A percentile compares a stretch with the other conserved stretches of the same genome.
phyloP scores from a whole-genome alignment of 2,329 filamentous ascomycete genomes.

The Alternaria rosae region DNA sequence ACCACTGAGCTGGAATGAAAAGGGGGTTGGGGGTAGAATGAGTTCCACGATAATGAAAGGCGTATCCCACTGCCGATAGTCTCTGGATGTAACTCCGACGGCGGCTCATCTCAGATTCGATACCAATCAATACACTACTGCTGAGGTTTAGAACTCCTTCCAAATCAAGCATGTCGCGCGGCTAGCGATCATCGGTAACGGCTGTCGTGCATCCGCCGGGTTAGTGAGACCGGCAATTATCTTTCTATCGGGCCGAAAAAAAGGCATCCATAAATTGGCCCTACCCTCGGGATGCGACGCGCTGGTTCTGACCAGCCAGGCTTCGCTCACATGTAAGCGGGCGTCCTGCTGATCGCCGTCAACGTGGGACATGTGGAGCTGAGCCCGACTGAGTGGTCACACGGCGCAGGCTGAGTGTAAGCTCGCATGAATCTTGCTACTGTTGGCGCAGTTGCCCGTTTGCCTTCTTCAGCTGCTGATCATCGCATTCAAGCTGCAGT shows the following conservation, averaged over 20 bases:
- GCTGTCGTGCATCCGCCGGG: not conserved
- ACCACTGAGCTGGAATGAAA: too few species aligned
- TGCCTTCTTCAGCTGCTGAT: not conserved
- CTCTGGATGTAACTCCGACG: too few species aligned
- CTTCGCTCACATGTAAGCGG: not conserved
- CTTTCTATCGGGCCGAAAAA: constrained; percentile 1
- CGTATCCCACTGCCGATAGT: too few species aligned
- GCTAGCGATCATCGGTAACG: not conserved
- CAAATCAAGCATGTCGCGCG: not conserved
- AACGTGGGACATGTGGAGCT: not conserved
- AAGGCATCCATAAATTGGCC: too few species aligned
- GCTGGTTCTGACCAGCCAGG: not conserved
- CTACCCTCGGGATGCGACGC: not conserved
- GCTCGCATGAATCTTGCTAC: not conserved
- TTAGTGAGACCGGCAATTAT: not conserved
- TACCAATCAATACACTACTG: not conserved
- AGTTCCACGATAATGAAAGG: too few species aligned
- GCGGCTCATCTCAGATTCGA: not conserved
- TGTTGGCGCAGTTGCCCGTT: too few species aligned
- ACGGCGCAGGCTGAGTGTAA: not conserved
- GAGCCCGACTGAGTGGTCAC: not conserved
- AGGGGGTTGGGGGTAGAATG: too few species aligned
- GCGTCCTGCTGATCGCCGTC: constrained; percentile 2
- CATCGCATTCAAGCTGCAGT: not conserved
- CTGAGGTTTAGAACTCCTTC: not conserved